Evolutionary conservation across 805 yeast species (phyloP).

Genomic region (Torulaspora gathmanii): DNA sequence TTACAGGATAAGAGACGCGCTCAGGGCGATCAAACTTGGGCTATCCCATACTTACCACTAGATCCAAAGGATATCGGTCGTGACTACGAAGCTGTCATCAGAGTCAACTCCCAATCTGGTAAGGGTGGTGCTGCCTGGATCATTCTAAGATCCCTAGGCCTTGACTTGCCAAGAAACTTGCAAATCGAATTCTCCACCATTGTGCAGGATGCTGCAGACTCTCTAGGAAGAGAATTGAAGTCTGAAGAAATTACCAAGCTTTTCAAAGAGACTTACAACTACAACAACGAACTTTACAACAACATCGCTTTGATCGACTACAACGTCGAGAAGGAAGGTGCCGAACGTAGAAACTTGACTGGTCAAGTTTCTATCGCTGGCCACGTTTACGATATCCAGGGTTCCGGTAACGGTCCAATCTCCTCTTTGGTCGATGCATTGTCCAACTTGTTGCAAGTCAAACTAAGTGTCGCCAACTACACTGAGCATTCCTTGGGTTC

Average conservation of each 20-base stretch:
- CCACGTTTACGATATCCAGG: constrained; percentile 38
- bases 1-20: constrained; percentile 49
- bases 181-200: constrained; percentile 63
- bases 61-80: constrained; percentile 80
- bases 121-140: constrained; percentile 88
- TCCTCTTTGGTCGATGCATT: constrained; percentile 68
- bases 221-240: constrained; percentile 63
- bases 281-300: constrained; percentile 35
- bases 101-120: constrained; percentile 85
- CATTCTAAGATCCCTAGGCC: constrained; percentile 60
- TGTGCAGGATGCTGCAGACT: constrained; percentile 63
- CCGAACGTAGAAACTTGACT: constrained; percentile 41
- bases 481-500: constrained; percentile 70
- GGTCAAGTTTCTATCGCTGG: constrained; percentile 41
- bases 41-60: constrained; percentile 70
- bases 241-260: constrained; percentile 57
- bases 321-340: constrained; percentile 37
- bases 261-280: constrained; percentile 53
- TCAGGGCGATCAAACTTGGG: constrained; percentile 52
- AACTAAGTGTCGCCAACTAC: constrained; percentile 61
- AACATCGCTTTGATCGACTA: constrained; percentile 40
- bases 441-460: constrained; percentile 46
- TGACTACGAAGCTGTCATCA: constrained; percentile 74
- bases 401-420: constrained; percentile 75
- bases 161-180: constrained; percentile 67